These are phyloP conservation scores for Salpingoeca rosetta DNA, from an alignment of 78 protist genomes.

Conservation along the genomic window DNA sequence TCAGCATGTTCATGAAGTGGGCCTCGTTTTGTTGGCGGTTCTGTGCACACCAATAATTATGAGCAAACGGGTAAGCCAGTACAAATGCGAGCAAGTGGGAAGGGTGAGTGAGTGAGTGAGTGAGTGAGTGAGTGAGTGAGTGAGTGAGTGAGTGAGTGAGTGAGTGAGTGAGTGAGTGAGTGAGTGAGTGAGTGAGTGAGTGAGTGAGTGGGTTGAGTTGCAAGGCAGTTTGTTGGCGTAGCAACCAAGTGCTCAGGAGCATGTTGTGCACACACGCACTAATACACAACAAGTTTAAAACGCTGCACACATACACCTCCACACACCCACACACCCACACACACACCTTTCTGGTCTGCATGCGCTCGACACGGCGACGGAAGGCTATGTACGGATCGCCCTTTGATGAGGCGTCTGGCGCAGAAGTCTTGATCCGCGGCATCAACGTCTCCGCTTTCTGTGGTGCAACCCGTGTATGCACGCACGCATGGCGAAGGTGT, in stretches of 20 bases:
- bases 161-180: too few species aligned
- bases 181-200: too few species aligned
- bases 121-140: not conserved
- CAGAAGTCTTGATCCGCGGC: not conserved
- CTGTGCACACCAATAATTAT: too few species aligned
- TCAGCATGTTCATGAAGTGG: not conserved
- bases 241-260: too few species aligned
- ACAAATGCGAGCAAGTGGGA: not conserved
- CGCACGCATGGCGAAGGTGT: not conserved
- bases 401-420: not conserved
- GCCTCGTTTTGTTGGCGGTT: not conserved
- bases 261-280: too few species aligned
- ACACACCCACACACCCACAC: not conserved
- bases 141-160: too few species aligned
- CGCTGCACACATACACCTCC: too few species aligned
- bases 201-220: too few species aligned
- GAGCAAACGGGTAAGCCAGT: too few species aligned
- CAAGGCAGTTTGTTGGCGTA: too few species aligned
- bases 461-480: not conserved
- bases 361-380: not conserved
- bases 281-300: too few species aligned
- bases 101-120: not conserved
- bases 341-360: slow-evolving; percentile 1
- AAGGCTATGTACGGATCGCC: slow-evolving; percentile 6
- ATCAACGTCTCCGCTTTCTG: not conserved